Base-by-base conservation (phyloP, 75 land plant species). In the Pinus taeda region DNA sequence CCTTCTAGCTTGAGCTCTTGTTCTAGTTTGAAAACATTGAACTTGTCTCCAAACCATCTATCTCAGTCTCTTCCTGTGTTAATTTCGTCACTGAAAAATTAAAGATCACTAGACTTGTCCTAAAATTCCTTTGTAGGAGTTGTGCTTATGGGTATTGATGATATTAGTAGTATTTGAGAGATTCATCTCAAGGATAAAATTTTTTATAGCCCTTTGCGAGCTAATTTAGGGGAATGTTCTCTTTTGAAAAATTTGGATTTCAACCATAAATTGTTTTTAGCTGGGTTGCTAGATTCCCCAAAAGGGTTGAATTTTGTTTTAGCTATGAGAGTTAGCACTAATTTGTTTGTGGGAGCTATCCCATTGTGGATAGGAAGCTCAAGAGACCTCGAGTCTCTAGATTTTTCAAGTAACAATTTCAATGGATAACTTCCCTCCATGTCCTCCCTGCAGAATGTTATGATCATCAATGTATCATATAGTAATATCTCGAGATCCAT, bases 331-430 rank as follows among this genome's bases (percentile, higher is more conserved):
- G 73, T 86, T 3, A 29, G 80, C 1, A 74, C 24, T 12, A 96
- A 96, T 81, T 75, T 80, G 6, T 76, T 96, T 17, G 4, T 72
- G 37, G 97, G 93, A 3, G 77, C 81, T 36, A 63, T 96, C 30
- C 94, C 98, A 3, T 49, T 60, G 0, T 90, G 92, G 92, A 58
- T 93, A 62, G 91, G 92, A 26, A 77, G 77, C 20, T 74, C 91
- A 86, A 78, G 57, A 21, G 76, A 80, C 39, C 80, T 96, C 1
- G 82, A 88, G 53, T 85, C 36, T 69, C 59, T 96, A 57, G 94
- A 96, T 80, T 81, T 96, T n/a, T 90, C 94, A 4, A 20, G 59
- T 11, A 96, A 96, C 76, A 74, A 29, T 12, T 87, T 96, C 59
- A 62, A 82, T 26, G 97, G 96, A 42, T 5, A 33, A 20, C 74